Percentiles rank a stretch among this genome's conserved stretches.
Evolutionary conservation across 1,284 basidiomycete genomes (phyloP).

Genomic region (Rhodotorula sp.): DNA sequence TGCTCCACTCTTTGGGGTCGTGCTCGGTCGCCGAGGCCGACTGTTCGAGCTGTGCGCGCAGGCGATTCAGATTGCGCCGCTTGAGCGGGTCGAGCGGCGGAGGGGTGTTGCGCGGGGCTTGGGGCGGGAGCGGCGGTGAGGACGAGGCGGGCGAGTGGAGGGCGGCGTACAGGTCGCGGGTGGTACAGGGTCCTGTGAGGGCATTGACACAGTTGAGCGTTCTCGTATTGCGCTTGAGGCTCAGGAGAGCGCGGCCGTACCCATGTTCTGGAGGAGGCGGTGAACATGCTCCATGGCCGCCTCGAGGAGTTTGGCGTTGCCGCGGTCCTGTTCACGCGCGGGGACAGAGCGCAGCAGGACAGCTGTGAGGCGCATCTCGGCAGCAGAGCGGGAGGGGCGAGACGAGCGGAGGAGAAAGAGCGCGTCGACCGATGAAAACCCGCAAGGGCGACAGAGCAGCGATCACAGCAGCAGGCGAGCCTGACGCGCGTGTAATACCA

Average conservation of each 20-base stretch:
- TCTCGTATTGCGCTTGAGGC: not conserved
- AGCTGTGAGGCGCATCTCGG: too few species aligned
- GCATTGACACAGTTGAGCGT: too few species aligned
- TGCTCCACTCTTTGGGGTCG: conserved; percentile 7
- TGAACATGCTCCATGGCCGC: not conserved
- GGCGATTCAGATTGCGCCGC: too few species aligned
- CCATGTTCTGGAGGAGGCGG: not conserved
- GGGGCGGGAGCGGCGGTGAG: conserved; percentile 11
- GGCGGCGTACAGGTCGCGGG: conserved; percentile 4
- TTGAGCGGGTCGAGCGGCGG: not conserved
- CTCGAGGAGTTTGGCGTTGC: not conserved
- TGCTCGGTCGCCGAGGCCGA: not conserved
- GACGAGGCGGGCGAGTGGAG: conserved; percentile 11
- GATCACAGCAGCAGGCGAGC: too few species aligned
- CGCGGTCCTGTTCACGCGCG: not conserved
- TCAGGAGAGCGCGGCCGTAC: not conserved
- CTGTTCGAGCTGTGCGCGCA: too few species aligned
- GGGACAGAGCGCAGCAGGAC: not conserved
- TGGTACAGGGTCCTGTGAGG: conserved; percentile 17
- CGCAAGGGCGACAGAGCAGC: too few species aligned
- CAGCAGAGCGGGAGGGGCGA: too few species aligned
- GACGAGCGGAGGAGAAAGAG: not conserved
- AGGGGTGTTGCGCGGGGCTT: conserved; percentile 1
- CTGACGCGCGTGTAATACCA: too few species aligned
- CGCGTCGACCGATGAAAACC: not conserved